Conservation (phyloP, 2,329 filamentous ascomycete species). For the Emericellopsis atlantica region DNA sequence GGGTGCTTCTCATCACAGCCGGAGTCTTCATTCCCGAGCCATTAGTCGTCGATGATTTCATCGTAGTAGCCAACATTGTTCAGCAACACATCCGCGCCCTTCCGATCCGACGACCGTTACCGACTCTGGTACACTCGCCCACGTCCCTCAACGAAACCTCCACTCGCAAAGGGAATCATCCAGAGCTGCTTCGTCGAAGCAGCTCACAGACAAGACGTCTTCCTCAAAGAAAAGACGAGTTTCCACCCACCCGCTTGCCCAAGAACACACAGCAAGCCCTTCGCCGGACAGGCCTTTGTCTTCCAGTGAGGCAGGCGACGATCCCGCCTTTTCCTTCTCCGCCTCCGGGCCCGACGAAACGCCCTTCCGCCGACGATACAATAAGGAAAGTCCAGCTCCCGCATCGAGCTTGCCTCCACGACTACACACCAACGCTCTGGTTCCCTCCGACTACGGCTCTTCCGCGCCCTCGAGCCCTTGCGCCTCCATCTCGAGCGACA, state of each 20-base stretch:
- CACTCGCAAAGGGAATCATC: not conserved
- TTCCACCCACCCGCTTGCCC: slow-evolving; percentile 30
- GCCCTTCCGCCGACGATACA: slow-evolving; percentile 19
- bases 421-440: slow-evolving; percentile 31
- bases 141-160: not conserved
- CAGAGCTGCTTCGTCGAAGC: slow-evolving; percentile 42
- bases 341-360: slow-evolving; percentile 24
- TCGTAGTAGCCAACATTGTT: not conserved
- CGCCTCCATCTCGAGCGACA: slow-evolving; percentile 40
- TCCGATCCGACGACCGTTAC: slow-evolving; percentile 4
- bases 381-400: slow-evolving; percentile 10
- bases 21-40: too few relatives aligned
- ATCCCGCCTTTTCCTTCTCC: slow-evolving; percentile 38
- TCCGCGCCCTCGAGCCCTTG: slow-evolving; percentile 46
- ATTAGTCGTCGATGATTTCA: too few relatives aligned
- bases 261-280: slow-evolving; percentile 25
- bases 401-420: slow-evolving; percentile 38
- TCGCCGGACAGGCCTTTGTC: slow-evolving; percentile 33
- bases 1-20: too few relatives aligned
- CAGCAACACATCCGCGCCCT: not conserved
- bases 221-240: slow-evolving; percentile 64
- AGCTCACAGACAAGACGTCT: slow-evolving; percentile 62
- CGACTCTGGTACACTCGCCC: slow-evolving; percentile 4
- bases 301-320: slow-evolving; percentile 39
- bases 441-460: slow-evolving; percentile 34